Conservation (phyloP, 139 green algal genomes). For the Picochlorum sp. region DNA sequence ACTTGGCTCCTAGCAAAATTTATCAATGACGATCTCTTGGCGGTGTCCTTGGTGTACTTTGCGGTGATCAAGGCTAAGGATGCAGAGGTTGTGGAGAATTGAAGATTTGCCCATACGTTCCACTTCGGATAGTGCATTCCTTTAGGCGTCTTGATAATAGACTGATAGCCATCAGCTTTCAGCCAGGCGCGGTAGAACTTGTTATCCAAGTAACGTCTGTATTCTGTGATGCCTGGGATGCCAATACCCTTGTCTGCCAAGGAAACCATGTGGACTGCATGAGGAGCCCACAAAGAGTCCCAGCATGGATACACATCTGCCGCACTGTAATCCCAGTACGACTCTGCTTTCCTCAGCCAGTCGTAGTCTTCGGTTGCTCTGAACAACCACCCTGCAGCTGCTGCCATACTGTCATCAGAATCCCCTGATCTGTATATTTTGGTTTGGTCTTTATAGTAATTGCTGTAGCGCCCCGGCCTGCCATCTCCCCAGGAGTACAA, state of each 20-base stretch:
- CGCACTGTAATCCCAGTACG: not conserved
- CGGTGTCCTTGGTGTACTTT: slow-evolving; percentile 2
- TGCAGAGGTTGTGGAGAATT: slow-evolving; percentile 5
- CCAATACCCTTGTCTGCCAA: not conserved
- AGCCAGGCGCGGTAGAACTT: slow-evolving; percentile 9
- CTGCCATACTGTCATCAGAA: slow-evolving; percentile 52
- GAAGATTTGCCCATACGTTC: slow-evolving; percentile 9
- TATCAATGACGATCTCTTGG: not conserved
- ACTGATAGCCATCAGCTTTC: slow-evolving; percentile 5
- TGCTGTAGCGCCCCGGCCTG: slow-evolving; percentile 43
- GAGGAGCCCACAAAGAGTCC: slow-evolving; percentile 10
- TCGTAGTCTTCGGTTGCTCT: slow-evolving; percentile 31
- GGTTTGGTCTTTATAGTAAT: slow-evolving; percentile 21
- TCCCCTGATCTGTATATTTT: slow-evolving; percentile 1
- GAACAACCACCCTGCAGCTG: slow-evolving; percentile 51
- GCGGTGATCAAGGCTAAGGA: not conserved
- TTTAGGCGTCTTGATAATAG: slow-evolving; percentile 4
- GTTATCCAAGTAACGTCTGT: slow-evolving; percentile 4
- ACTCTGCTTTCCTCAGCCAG: slow-evolving; percentile 23
- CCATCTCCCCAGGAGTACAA: slow-evolving; percentile 38
- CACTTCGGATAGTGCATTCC: slow-evolving; percentile 8
- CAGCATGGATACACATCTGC: slow-evolving; percentile 6
- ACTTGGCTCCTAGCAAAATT: slow-evolving; percentile 8
- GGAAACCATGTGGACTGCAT: slow-evolving; percentile 9
- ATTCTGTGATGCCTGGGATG: not conserved